A percentile compares a stretch with the other conserved stretches of the same genome.
Evolutionary conservation across 805 yeast species (phyloP).

Genomic region (Teunomyces gatunensis): DNA sequence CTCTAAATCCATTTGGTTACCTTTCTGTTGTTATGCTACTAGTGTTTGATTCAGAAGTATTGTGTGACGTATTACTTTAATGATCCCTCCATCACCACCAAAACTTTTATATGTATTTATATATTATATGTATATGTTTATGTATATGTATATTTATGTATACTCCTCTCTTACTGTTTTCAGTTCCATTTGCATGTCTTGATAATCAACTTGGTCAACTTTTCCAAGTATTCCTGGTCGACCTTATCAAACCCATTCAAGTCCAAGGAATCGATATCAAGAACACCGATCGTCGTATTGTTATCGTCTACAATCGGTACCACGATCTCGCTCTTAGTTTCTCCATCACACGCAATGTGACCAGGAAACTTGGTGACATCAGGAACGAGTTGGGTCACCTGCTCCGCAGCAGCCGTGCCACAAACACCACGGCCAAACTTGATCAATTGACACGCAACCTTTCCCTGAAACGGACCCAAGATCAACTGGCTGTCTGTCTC

Average conservation of each 20-base stretch:
- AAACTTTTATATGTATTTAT: not conserved
- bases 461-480: slow-evolving; percentile 94
- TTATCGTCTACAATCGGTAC: slow-evolving; percentile 56
- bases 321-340: slow-evolving; percentile 88
- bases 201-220: slow-evolving; percentile 52
- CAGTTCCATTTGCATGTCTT: slow-evolving; percentile 45
- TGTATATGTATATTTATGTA: not conserved
- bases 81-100: not conserved
- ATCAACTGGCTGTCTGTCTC: slow-evolving; percentile 46
- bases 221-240: slow-evolving; percentile 61
- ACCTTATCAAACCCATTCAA: slow-evolving; percentile 61
- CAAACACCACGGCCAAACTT: slow-evolving; percentile 84
- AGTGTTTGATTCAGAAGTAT: not conserved
- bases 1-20: not conserved
- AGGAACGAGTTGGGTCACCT: slow-evolving; percentile 67
- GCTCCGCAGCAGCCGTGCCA: slow-evolving; percentile 70
- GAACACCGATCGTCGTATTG: slow-evolving; percentile 59
- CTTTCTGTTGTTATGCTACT: not conserved
- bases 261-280: slow-evolving; percentile 79
- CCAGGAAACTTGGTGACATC: slow-evolving; percentile 82
- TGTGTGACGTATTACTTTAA: not conserved
- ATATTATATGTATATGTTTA: not conserved
- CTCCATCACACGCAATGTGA: slow-evolving; percentile 97
- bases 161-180: not conserved
- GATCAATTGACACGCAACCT: slow-evolving; percentile 91